Conservation (phyloP, 352 stramenopile species). For the Globisporangium paddicum region DNA sequence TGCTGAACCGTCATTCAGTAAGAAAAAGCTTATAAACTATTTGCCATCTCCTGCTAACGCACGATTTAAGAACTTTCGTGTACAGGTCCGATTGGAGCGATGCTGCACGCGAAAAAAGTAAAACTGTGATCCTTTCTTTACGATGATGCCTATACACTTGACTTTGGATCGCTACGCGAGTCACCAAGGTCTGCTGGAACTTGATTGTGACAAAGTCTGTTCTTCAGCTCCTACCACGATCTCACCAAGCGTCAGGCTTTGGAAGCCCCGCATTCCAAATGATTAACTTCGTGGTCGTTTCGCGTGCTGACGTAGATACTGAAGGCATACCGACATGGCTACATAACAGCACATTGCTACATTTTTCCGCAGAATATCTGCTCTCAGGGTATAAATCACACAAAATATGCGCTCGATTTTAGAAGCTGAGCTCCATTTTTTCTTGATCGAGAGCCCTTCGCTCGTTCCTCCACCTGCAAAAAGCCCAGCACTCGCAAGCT, state of each 20-base stretch:
- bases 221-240: too few relatives aligned
- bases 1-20: slow-evolving; percentile 17
- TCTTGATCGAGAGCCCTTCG: too few relatives aligned
- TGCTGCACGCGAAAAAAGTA: neutral
- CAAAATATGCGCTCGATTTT: too few relatives aligned
- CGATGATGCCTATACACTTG: neutral
- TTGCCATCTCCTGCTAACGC: neutral
- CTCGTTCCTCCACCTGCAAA: too few relatives aligned
- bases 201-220: too few relatives aligned
- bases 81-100: neutral
- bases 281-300: slow-evolving; percentile 16
- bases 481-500: too few relatives aligned
- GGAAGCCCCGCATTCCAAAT: slow-evolving; percentile 50
- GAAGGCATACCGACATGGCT: too few relatives aligned
- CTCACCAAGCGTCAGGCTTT: slow-evolving; percentile 36
- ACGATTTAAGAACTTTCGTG: neutral
- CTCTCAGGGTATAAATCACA: too few relatives aligned
- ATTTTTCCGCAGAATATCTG: too few relatives aligned
- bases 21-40: neutral
- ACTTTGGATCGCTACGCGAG: slow-evolving; percentile 21
- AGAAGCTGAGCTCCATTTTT: too few relatives aligned
- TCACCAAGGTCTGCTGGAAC: too few relatives aligned
- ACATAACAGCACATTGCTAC: too few relatives aligned
- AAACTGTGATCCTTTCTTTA: neutral
- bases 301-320: slow-evolving; percentile 4